These are phyloP conservation scores for Fusarium fracticaudum DNA, from an alignment of 2,329 filamentous ascomycete species.

Conservation along the genomic window DNA sequence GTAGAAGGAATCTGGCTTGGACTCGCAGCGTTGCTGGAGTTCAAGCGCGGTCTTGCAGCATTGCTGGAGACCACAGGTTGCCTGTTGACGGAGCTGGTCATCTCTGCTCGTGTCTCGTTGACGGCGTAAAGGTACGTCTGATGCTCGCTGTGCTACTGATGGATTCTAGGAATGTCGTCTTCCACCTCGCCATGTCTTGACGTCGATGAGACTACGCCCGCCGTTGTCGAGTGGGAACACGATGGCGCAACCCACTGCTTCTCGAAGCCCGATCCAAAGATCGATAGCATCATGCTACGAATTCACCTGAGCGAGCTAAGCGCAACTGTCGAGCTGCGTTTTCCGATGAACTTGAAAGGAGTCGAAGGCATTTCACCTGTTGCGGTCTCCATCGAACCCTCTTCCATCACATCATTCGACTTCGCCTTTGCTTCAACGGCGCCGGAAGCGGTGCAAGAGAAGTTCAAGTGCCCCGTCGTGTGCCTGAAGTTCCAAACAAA, in stretches of 20 bases:
- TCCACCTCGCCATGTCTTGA: conserved; percentile 12
- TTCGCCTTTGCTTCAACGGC: background rate
- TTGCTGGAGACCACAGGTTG: conserved; percentile 6
- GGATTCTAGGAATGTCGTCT: conserved; percentile 3
- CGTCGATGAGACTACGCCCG: background rate
- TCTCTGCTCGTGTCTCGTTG: conserved; percentile 3
- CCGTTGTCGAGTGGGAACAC: conserved; percentile 14
- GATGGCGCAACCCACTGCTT: conserved; percentile 1
- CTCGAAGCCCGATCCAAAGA: conserved; percentile 17
- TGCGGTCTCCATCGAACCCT: background rate
- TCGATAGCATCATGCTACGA: background rate
- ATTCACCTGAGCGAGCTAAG: background rate
- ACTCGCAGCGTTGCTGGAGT: conserved; percentile 12
- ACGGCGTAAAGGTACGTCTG: background rate
- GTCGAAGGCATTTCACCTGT: background rate
- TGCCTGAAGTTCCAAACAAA: background rate
- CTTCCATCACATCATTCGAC: conserved; percentile 19
- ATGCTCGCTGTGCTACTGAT: background rate
- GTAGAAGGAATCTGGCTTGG: conserved; percentile 2
- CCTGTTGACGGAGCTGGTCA: conserved; percentile 8
- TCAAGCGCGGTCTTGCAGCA: background rate
- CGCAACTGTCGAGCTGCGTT: background rate
- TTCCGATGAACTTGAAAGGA: conserved; percentile 23
- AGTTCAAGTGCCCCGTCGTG: background rate
- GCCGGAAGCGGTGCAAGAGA: conserved; percentile 2